Percentiles rank a stretch among this genome's conserved stretches.
Evolutionary conservation across 1,284 basidiomycete genomes (phyloP).

Genomic region (Ganoderma multipileum): DNA sequence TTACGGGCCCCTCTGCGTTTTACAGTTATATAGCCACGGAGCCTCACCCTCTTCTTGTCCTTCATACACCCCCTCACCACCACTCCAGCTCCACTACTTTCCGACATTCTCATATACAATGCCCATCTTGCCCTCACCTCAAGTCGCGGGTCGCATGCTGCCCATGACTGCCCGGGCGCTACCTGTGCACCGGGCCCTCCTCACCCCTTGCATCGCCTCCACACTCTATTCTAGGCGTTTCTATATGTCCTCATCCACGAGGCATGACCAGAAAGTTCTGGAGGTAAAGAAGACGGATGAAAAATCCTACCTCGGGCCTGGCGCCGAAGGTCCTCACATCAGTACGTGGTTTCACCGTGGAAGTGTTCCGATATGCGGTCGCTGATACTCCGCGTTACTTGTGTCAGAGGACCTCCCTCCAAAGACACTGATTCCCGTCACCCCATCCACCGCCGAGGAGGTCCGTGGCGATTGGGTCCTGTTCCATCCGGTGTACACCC

Average conservation of each 20-base stretch:
- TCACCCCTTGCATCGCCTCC: slow-evolving; percentile 22
- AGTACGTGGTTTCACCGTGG: slow-evolving; percentile 32
- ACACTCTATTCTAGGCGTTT: slow-evolving; percentile 21
- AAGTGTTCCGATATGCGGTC: neutral
- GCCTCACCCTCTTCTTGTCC: neutral
- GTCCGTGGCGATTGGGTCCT: slow-evolving; percentile 82
- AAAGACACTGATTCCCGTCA: slow-evolving; percentile 8
- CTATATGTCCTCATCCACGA: slow-evolving; percentile 17
- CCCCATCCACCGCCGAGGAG: slow-evolving; percentile 17
- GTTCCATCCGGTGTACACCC: slow-evolving; percentile 83
- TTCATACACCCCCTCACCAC: neutral
- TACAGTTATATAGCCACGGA: slow-evolving; percentile 28
- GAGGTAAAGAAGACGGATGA: slow-evolving; percentile 30
- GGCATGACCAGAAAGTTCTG: slow-evolving; percentile 12
- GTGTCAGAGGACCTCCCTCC: slow-evolving; percentile 30
- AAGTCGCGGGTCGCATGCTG: slow-evolving; percentile 25
- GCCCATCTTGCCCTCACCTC: slow-evolving; percentile 24
- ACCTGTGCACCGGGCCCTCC: slow-evolving; percentile 21
- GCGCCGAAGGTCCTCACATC: slow-evolving; percentile 42
- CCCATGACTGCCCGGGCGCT: slow-evolving; percentile 24
- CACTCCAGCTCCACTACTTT: neutral
- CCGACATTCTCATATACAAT: slow-evolving; percentile 9
- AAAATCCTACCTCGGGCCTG: slow-evolving; percentile 30
- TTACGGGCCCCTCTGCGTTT: slow-evolving; percentile 27
- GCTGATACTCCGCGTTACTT: slow-evolving; percentile 10